A percentile compares a stretch with the other conserved stretches of the same genome.
These are phyloP conservation scores for Cladosporium colombiae DNA, from an alignment of 2,329 filamentous ascomycete species.

Conservation along the genomic window DNA sequence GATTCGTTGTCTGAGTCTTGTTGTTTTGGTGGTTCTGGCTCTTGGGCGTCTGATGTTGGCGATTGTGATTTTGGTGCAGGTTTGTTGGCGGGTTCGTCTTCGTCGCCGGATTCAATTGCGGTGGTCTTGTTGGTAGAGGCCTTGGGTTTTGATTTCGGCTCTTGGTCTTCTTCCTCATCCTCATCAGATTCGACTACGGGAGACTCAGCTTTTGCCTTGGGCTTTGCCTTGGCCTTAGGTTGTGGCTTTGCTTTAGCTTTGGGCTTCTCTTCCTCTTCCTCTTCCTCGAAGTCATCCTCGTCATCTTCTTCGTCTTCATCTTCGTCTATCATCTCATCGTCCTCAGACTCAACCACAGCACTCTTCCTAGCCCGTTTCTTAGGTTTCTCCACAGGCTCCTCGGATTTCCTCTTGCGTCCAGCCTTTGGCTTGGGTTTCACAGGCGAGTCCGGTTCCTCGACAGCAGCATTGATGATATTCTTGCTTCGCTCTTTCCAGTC, in stretches of 20 bases:
- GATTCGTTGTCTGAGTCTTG: conserved; percentile 46
- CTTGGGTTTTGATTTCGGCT: conserved; percentile 23
- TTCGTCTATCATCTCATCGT: conserved; percentile 9
- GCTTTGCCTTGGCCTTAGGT: conserved; percentile 21
- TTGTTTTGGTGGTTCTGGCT: conserved; percentile 4
- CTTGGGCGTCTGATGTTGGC: conserved; percentile 7
- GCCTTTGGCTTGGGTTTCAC: conserved; percentile 29
- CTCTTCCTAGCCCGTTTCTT: conserved; percentile 28
- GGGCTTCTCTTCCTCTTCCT: conserved; percentile 13
- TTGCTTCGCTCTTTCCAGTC: conserved; percentile 59
- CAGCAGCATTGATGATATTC: conserved; percentile 54
- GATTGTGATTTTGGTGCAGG: neutral
- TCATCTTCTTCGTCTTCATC: conserved; percentile 14
- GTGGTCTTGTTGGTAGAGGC: neutral
- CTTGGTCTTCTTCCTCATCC: conserved; percentile 25
- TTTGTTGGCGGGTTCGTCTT: conserved; percentile 16
- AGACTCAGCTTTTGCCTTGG: conserved; percentile 10
- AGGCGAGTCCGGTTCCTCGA: conserved; percentile 36
- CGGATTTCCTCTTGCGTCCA: conserved; percentile 35
- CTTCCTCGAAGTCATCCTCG: conserved; percentile 16
- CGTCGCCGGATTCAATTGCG: conserved; percentile 16
- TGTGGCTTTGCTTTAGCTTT: conserved; percentile 12
- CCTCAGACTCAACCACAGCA: conserved; percentile 13
- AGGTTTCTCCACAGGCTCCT: conserved; percentile 29
- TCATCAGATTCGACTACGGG: conserved; percentile 19